Evolutionary conservation across 1,284 basidiomycete species (phyloP).

Genomic region (Agroathelia rolfsii): DNA sequence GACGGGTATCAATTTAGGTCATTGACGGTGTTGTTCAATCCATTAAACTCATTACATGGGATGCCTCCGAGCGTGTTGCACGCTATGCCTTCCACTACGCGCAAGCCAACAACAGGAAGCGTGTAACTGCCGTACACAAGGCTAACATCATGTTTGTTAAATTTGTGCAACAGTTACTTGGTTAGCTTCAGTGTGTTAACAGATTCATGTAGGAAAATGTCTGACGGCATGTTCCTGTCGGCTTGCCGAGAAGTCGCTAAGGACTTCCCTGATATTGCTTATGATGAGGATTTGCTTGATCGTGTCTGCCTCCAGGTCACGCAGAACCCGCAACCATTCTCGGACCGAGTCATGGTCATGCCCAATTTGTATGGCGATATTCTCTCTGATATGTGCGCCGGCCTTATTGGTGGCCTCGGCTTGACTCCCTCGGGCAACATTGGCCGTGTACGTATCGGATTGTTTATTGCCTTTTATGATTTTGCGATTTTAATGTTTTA

Average conservation of each 20-base stretch:
- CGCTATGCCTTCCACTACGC: constrained; percentile 99
- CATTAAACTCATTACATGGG: constrained; percentile 99
- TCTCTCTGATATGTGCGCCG: constrained; percentile 98
- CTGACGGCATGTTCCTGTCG: constrained; percentile 98
- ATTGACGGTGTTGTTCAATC: constrained; percentile 99
- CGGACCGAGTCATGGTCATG: constrained; percentile 99
- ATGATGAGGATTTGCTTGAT: constrained; percentile 97
- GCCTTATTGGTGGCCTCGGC: constrained; percentile 95
- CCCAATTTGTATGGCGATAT: constrained; percentile 98
- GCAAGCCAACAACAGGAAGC: constrained; percentile 75
- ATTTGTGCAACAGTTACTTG: constrained; percentile 1
- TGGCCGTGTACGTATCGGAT: constrained; percentile 55
- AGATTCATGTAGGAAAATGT: constrained; percentile 76
- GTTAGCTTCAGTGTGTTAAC: constrained; percentile 4
- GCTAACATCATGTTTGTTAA: constrained; percentile 89
- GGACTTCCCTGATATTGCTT: constrained; percentile 88
- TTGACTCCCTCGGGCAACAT: constrained; percentile 99
- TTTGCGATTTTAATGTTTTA: constrained; percentile 9
- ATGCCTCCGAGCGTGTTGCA: constrained; percentile 97
- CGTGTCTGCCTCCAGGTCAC: constrained; percentile 92
- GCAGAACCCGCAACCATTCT: constrained; percentile 88
- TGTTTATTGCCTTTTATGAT: constrained; percentile 3
- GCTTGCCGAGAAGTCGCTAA: constrained; percentile 96
- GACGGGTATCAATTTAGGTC: constrained; percentile 35
- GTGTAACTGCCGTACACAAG: constrained; percentile 99